A percentile compares a stretch with the other conserved stretches of the same genome.
These are phyloP conservation scores for Catharanthus roseus DNA, from an alignment of 257 asterid species.

Conservation along the genomic window DNA sequence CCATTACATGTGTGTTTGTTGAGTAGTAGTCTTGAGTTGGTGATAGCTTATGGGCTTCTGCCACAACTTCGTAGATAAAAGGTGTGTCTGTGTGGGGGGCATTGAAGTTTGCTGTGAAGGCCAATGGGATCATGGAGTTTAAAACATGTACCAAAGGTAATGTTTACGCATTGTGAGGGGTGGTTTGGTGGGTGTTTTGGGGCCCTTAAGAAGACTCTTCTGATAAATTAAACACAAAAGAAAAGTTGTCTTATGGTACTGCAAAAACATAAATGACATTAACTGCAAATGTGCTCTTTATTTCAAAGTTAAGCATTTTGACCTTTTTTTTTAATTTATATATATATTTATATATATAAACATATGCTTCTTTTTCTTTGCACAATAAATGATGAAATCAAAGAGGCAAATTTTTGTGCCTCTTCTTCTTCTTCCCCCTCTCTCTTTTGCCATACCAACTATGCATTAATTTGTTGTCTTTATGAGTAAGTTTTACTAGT, in stretches of 20 bases:
- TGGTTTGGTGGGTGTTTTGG: too few relatives aligned
- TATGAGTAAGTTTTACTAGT: constrained; percentile 1
- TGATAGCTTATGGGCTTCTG: too few relatives aligned
- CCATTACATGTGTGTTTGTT: too few relatives aligned
- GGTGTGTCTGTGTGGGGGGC: too few relatives aligned
- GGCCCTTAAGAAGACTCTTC: too few relatives aligned
- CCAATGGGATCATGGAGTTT: constrained; percentile 33
- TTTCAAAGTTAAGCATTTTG: constrained; percentile 13
- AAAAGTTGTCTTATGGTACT: background rate
- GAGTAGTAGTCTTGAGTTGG: too few relatives aligned
- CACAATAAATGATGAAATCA: constrained; percentile 11
- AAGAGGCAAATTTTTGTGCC: background rate
- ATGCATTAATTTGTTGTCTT: constrained; percentile 12
- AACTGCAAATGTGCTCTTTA: constrained; percentile 7
- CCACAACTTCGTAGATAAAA: too few relatives aligned
- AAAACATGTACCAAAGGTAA: constrained; percentile 30
- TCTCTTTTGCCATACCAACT: background rate
- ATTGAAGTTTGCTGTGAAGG: too few relatives aligned
- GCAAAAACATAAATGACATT: background rate
- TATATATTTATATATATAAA: too few relatives aligned
- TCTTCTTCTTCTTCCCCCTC: too few relatives aligned
- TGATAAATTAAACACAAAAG: too few relatives aligned
- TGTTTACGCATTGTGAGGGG: constrained; percentile 8
- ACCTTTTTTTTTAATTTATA: too few relatives aligned
- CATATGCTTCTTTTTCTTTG: constrained; percentile 8